phyloP scores from a whole-genome alignment of 176 grass and related monocot genomes.

The Urochloa ruziziensis region DNA sequence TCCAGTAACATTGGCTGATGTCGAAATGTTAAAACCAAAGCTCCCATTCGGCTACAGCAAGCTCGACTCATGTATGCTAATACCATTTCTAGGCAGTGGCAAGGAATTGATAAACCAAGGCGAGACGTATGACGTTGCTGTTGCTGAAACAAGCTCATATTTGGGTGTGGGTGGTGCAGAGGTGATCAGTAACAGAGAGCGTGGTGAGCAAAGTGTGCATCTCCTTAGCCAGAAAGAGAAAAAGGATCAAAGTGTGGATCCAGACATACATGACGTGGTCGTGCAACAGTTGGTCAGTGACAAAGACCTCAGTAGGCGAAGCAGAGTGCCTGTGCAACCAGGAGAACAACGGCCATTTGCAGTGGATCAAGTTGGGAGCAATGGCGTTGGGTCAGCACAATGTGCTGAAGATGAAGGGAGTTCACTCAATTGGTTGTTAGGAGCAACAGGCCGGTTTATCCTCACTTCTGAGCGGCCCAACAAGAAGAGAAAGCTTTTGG shows the following conservation, averaged over 20 bases:
- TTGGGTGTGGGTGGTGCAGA: constrained; percentile 48
- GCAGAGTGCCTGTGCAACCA: constrained; percentile 14
- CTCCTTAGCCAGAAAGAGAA: constrained; percentile 2
- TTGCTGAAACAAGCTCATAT: constrained; percentile 55
- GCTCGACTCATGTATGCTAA: constrained; percentile 48
- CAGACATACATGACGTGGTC: constrained; percentile 45
- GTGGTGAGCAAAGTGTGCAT: constrained; percentile 10
- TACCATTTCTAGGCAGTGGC: constrained; percentile 46
- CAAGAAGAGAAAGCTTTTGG: constrained; percentile 96
- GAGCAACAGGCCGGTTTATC: constrained; percentile 61
- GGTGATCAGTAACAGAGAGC: constrained; percentile 31
- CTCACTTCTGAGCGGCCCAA: constrained; percentile 95
- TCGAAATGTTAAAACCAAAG: constrained; percentile 54
- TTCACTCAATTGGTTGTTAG: constrained; percentile 55
- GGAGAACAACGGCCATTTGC: constrained; percentile 30
- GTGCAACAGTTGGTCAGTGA: constrained; percentile 44
- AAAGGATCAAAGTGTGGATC: constrained; percentile 4
- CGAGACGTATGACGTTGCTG: constrained; percentile 40
- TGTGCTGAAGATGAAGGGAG: constrained; percentile 14
- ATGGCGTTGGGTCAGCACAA: constrained; percentile 8
- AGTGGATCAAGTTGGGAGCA: constrained; percentile 21
- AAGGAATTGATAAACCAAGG: constrained; percentile 8
- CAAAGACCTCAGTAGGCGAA: constrained; percentile 28
- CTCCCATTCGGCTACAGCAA: constrained; percentile 27
- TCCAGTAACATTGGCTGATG: constrained; percentile 57